phyloP scores from a whole-genome alignment of 2,329 filamentous ascomycete species.

The Cladophialophora immunda region DNA sequence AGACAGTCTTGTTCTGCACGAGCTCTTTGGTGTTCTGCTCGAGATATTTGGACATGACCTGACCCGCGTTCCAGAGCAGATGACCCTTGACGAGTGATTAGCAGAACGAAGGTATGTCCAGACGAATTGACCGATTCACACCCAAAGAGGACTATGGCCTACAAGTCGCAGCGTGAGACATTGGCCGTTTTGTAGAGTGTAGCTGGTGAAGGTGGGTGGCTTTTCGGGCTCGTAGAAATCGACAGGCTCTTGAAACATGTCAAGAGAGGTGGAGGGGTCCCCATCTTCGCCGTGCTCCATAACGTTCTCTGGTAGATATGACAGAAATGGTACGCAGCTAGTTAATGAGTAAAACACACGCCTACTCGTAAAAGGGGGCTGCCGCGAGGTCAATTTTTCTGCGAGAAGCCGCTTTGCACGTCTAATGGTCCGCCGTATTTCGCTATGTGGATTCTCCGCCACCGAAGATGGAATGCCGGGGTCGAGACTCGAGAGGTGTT shows the following conservation, averaged over 20 bases:
- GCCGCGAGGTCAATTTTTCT: neutral
- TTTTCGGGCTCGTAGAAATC: constrained; percentile 82
- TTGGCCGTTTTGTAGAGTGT: constrained; percentile 73
- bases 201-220: constrained; percentile 75
- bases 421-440: neutral
- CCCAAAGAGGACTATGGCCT: constrained; percentile 86
- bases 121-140: constrained; percentile 49
- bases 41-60: constrained; percentile 79
- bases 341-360: too few relatives aligned
- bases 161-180: constrained; percentile 78
- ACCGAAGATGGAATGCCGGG: neutral
- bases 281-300: constrained; percentile 35
- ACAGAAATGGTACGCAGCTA: neutral
- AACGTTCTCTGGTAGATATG: neutral
- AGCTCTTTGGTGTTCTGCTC: constrained; percentile 70
- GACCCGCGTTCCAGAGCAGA: constrained; percentile 88
- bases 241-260: constrained; percentile 81
- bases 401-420: neutral
- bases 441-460: neutral
- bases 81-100: constrained; percentile 67
- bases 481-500: neutral
- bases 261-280: constrained; percentile 49
- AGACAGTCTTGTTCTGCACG: constrained; percentile 73
- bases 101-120: constrained; percentile 25
- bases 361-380: too few relatives aligned